A percentile compares a stretch with the other conserved stretches of the same genome.
These are phyloP conservation scores for Chlamydomonas eustigma DNA, from an alignment of 139 green algal genomes.

Conservation along the genomic window DNA sequence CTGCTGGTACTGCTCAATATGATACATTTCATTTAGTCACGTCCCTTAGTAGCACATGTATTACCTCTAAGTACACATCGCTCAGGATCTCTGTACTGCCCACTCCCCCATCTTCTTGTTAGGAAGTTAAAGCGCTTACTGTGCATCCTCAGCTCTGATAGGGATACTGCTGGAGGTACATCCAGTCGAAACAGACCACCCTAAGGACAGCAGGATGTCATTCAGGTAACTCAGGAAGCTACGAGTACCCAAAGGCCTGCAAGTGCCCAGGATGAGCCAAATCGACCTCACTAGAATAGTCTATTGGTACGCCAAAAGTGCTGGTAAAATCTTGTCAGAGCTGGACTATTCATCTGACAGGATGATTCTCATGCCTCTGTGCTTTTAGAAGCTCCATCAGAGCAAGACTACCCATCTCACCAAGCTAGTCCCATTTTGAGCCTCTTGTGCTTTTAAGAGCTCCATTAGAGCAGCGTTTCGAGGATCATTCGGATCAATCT, in stretches of 20 bases:
- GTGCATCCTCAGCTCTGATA: slow-evolving; percentile 25
- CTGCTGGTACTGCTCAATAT: no score
- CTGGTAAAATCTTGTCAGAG: no score
- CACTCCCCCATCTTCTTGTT: slow-evolving; percentile 39
- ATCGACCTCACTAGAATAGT: no score
- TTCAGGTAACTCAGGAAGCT: not conserved
- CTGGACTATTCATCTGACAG: no score
- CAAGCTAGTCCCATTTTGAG: slow-evolving; percentile 20
- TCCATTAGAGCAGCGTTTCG: slow-evolving; percentile 55
- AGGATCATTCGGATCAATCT: slow-evolving; percentile 58
- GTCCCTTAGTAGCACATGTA: no score
- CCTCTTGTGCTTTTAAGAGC: slow-evolving; percentile 50
- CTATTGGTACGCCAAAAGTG: no score
- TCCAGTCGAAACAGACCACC: slow-evolving; percentile 42
- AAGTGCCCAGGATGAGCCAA: no score
- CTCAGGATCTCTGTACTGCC: slow-evolving; percentile 34
- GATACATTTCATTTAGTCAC: no score
- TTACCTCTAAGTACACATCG: slow-evolving; percentile 31
- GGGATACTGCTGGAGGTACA: slow-evolving; percentile 32
- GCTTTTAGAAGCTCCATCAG: no score
- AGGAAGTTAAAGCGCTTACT: slow-evolving; percentile 41
- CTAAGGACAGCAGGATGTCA: not conserved
- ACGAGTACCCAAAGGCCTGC: no score
- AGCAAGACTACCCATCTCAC: slow-evolving; percentile 5
- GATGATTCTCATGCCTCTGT: no score